Evolutionary conservation across 495 filamentous ascomycete genomes (phyloP).

Genomic region (Eremomyces bilateralis): DNA sequence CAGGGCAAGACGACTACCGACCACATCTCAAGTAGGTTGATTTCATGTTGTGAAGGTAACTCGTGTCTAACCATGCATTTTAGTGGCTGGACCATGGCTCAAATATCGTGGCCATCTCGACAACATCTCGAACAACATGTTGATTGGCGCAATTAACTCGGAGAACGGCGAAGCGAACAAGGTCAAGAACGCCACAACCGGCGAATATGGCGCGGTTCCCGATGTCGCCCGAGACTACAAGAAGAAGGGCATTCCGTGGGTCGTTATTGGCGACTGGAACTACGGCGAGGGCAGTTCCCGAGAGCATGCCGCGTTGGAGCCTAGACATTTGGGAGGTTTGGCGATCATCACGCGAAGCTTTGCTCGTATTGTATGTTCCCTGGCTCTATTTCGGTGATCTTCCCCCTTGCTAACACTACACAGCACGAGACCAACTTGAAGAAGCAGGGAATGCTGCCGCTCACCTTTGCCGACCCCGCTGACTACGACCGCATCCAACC

Average conservation of each 20-base stretch:
- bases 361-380: conserved; percentile 58
- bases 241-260: conserved; percentile 85
- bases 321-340: conserved; percentile 87
- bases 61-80: neutral
- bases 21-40: conserved; percentile 64
- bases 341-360: conserved; percentile 93
- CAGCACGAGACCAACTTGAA: conserved; percentile 98
- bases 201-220: conserved; percentile 69
- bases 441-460: conserved; percentile 99
- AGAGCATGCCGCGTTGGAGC: conserved; percentile 96
- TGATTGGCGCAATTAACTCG: conserved; percentile 91
- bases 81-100: conserved; percentile 89
- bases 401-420: conserved; percentile 6
- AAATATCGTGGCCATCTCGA: conserved; percentile 99
- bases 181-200: conserved; percentile 76
- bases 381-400: neutral
- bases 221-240: conserved; percentile 97
- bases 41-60: neutral
- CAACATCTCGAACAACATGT: conserved; percentile 99
- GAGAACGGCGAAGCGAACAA: conserved; percentile 97
- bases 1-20: conserved; percentile 98
- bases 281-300: conserved; percentile 95
- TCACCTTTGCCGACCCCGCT: conserved; percentile 82
- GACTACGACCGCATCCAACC: conserved; percentile 96
- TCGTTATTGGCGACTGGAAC: conserved; percentile 99